A percentile compares a stretch with the other conserved stretches of the same genome.
phyloP scores from a whole-genome alignment of 1,284 basidiomycete genomes.

The Phylloporus sp. region DNA sequence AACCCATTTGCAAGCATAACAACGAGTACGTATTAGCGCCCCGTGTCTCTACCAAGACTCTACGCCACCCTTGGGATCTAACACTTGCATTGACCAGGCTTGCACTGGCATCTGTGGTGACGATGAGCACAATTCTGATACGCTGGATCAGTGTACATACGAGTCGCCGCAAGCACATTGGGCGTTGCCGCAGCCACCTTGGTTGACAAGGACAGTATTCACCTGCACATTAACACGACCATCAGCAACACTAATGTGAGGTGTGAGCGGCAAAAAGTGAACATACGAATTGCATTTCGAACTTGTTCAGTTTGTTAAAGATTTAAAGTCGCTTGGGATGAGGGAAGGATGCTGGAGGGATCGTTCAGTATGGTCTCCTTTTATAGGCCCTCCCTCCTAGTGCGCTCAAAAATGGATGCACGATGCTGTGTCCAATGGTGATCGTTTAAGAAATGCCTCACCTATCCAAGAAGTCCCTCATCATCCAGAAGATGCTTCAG shows the following conservation, averaged over 20 bases:
- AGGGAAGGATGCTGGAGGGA: not conserved
- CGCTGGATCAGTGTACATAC: not conserved
- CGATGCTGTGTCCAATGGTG: not conserved
- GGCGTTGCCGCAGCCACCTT: not conserved
- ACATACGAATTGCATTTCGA: conserved; percentile 7
- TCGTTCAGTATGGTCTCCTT: not conserved
- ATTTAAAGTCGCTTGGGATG: not conserved
- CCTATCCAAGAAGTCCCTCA: not conserved
- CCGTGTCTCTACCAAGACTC: not conserved
- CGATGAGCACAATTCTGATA: not conserved
- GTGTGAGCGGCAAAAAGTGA: too few species aligned
- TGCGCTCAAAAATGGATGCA: not conserved
- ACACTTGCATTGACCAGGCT: not conserved
- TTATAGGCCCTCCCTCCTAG: not conserved
- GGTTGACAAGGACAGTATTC: conserved; percentile 1
- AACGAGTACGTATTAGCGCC: not conserved
- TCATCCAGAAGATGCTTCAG: not conserved
- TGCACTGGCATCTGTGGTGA: not conserved
- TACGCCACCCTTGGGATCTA: not conserved
- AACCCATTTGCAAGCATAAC: not conserved
- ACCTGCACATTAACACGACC: not conserved
- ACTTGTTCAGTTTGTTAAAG: not conserved
- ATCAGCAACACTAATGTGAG: not conserved
- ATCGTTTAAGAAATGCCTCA: not conserved
- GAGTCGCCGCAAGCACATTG: not conserved